Evolutionary conservation across 2,329 filamentous ascomycete species (phyloP).

Genomic region (Fusarium austroafricanum): DNA sequence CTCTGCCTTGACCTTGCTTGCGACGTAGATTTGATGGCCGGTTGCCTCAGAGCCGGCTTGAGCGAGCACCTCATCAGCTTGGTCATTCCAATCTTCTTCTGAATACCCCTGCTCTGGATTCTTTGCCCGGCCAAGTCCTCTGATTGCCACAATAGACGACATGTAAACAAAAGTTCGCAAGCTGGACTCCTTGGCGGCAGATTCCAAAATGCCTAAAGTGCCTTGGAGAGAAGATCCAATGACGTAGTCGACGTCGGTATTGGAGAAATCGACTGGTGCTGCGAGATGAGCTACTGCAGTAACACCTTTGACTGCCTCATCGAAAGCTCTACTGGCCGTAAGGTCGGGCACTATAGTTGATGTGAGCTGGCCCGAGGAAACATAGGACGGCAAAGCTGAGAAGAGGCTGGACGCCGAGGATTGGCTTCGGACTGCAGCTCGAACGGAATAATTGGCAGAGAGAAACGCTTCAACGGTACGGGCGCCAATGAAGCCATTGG

Average conservation of each 20-base stretch:
- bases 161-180: slow-evolving; percentile 15
- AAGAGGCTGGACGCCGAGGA: slow-evolving; percentile 11
- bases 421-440: slow-evolving; percentile 9
- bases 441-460: slow-evolving; percentile 6
- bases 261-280: slow-evolving; percentile 11
- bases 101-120: slow-evolving; percentile 1
- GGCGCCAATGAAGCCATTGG: slow-evolving; percentile 25
- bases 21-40: slow-evolving; percentile 19
- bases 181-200: background rate
- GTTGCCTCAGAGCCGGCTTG: background rate
- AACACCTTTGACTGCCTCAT: background rate
- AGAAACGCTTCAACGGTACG: slow-evolving; percentile 24
- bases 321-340: background rate
- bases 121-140: background rate
- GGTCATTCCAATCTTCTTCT: slow-evolving; percentile 25
- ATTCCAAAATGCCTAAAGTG: slow-evolving; percentile 4
- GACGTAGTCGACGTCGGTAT: slow-evolving; percentile 22
- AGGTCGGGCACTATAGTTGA: background rate
- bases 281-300: slow-evolving; percentile 16
- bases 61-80: slow-evolving; percentile 2
- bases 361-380: background rate
- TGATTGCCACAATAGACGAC: slow-evolving; percentile 11
- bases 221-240: slow-evolving; percentile 11
- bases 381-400: slow-evolving; percentile 1
- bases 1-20: slow-evolving; percentile 24